Evolutionary conservation across 441 rosid genomes (phyloP).

Genomic region (Pelargonium australe): DNA sequence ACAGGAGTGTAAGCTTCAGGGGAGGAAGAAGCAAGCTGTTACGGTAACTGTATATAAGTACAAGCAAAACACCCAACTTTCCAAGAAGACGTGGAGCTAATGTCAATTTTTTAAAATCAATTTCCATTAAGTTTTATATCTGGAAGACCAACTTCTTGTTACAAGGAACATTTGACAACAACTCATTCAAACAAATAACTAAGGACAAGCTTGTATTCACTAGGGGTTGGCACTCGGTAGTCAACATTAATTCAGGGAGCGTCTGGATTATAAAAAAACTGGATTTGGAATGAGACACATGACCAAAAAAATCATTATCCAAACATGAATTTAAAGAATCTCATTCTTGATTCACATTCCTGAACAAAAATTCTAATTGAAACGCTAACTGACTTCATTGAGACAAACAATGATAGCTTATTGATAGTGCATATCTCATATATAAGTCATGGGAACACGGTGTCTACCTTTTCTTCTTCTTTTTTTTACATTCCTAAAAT

Average conservation of each 20-base stretch:
- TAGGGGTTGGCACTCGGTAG: not conserved
- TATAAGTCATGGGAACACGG: not conserved
- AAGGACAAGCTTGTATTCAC: not conserved
- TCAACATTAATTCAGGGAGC: not conserved
- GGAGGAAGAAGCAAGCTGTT: not conserved
- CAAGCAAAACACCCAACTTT: constrained; percentile 2
- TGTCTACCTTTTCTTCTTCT: not conserved
- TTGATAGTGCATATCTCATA: too few species aligned
- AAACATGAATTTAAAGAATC: too few species aligned
- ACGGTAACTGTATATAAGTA: not conserved
- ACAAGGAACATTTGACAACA: too few species aligned
- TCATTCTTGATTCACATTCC: too few species aligned
- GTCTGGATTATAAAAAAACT: too few species aligned
- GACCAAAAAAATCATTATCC: too few species aligned
- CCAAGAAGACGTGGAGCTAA: not conserved
- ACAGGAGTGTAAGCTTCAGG: not conserved
- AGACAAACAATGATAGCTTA: not conserved
- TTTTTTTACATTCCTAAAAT: not conserved
- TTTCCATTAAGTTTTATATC: too few species aligned
- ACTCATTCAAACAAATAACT: not conserved
- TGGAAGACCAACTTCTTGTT: too few species aligned
- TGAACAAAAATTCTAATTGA: too few species aligned
- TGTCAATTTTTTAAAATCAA: not conserved
- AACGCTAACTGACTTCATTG: too few species aligned
- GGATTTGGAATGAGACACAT: too few species aligned